Conservation (phyloP, 1,284 basidiomycete genomes). For the Leccinum angustisporum region DNA sequence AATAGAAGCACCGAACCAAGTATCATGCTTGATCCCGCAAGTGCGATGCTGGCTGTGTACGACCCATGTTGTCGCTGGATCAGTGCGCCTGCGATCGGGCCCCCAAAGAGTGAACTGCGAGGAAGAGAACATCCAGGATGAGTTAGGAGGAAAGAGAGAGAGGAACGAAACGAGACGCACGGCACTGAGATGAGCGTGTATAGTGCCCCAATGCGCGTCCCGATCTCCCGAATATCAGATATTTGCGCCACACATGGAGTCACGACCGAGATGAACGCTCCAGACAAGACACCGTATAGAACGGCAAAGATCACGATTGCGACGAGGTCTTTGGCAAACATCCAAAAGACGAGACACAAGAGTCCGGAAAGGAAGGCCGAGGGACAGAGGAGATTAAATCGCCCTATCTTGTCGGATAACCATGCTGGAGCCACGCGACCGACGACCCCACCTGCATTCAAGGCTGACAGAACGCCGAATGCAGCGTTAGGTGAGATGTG, state of each 20-base stretch:
- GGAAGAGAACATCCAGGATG: not conserved
- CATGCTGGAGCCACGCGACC: conserved; percentile 62
- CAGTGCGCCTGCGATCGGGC: conserved; percentile 58
- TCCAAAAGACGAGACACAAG: conserved; percentile 58
- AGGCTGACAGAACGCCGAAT: conserved; percentile 56
- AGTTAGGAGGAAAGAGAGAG: conserved; percentile 3
- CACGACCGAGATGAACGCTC: conserved; percentile 60
- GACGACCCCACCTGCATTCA: conserved; percentile 64
- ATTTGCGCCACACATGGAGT: conserved; percentile 66
- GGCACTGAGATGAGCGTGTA: conserved; percentile 64
- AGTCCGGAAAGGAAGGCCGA: conserved; percentile 59
- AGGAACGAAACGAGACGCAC: conserved; percentile 42
- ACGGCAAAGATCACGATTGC: conserved; percentile 54
- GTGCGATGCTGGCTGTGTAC: conserved; percentile 54
- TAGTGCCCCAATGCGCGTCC: conserved; percentile 57
- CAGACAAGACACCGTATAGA: conserved; percentile 56
- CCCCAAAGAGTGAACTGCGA: conserved; percentile 55
- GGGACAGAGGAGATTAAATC: conserved; percentile 61
- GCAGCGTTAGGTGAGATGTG: conserved; percentile 38
- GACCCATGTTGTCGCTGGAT: conserved; percentile 44
- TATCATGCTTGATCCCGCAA: conserved; percentile 56
- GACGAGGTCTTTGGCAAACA: conserved; percentile 40
- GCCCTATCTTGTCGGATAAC: conserved; percentile 61
- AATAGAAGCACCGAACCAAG: conserved; percentile 56
- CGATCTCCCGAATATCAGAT: conserved; percentile 54